Conservation (phyloP, 345 rosid species). For the Hibiscus trionum region DNA sequence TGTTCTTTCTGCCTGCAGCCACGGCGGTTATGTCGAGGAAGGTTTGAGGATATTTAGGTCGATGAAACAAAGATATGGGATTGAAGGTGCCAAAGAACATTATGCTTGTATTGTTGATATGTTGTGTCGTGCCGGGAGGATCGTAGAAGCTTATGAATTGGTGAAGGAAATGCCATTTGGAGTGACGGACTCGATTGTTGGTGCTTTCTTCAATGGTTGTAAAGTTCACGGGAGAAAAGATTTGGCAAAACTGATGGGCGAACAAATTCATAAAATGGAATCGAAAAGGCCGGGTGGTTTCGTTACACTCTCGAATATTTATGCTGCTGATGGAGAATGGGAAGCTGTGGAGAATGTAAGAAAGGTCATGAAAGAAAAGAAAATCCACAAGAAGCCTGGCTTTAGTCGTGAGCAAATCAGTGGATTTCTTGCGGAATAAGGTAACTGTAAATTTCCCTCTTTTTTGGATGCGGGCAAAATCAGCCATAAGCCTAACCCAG, state of each 20-base stretch:
- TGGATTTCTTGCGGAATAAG: background rate
- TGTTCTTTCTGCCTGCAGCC: slow-evolving; percentile 49
- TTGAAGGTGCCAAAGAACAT: slow-evolving; percentile 32
- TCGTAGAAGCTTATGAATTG: slow-evolving; percentile 35
- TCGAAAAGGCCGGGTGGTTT: slow-evolving; percentile 32
- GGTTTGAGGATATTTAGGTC: slow-evolving; percentile 39
- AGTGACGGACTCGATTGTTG: slow-evolving; percentile 34
- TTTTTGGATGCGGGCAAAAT: background rate
- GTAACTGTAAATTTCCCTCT: too few relatives aligned
- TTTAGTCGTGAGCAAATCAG: slow-evolving; percentile 18
- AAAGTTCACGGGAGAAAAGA: slow-evolving; percentile 34
- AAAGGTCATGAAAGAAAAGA: slow-evolving; percentile 34
- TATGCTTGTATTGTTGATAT: slow-evolving; percentile 52
- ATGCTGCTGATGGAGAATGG: slow-evolving; percentile 38
- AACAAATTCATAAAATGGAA: slow-evolving; percentile 22
- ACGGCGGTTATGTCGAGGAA: slow-evolving; percentile 36
- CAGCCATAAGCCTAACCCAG: background rate
- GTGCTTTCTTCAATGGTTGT: slow-evolving; percentile 46
- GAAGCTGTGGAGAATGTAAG: slow-evolving; percentile 35
- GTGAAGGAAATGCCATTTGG: slow-evolving; percentile 22
- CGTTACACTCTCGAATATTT: slow-evolving; percentile 38
- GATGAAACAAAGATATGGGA: slow-evolving; percentile 21
- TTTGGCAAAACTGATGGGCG: slow-evolving; percentile 27
- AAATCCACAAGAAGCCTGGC: slow-evolving; percentile 34
- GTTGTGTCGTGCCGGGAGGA: slow-evolving; percentile 46